These are phyloP conservation scores for Daucus carota DNA, from an alignment of 129 eudicot species.

Conservation along the genomic window DNA sequence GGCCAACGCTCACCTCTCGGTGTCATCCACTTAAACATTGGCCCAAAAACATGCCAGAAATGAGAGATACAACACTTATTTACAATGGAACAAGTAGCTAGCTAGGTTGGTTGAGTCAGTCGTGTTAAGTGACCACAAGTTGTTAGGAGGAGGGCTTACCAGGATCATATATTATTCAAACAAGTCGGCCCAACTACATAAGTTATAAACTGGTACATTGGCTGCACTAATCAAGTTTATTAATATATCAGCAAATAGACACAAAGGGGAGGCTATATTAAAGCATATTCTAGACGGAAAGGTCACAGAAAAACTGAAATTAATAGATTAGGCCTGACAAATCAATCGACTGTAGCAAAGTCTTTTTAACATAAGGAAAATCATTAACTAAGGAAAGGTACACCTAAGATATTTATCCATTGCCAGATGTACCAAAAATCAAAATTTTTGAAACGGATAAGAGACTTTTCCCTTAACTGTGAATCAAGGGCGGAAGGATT, in stretches of 20 bases:
- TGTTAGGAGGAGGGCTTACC: too few relatives aligned
- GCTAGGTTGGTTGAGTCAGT: neutral
- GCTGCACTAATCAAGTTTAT: neutral
- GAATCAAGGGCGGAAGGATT: neutral
- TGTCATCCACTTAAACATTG: neutral
- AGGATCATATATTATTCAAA: neutral
- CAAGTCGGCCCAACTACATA: too few relatives aligned
- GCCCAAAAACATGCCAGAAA: neutral
- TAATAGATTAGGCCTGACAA: neutral
- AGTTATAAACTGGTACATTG: neutral
- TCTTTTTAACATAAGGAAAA: neutral
- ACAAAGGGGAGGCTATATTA: neutral
- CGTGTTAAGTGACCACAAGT: neutral
- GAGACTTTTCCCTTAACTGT: neutral
- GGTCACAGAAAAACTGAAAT: neutral
- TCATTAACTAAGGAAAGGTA: neutral
- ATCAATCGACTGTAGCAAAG: neutral
- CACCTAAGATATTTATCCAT: neutral
- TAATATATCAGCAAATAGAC: neutral
- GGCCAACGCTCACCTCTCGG: neutral
- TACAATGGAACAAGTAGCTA: neutral
- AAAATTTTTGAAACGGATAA: neutral
- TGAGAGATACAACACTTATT: neutral
- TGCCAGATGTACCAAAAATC: conserved; percentile 2
- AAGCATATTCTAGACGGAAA: neutral